Evolutionary conservation across 2,329 filamentous ascomycete genomes (phyloP), one percentile per base, ranked within the genome.

Genomic region (Colletotrichum tropicicola): DNA sequence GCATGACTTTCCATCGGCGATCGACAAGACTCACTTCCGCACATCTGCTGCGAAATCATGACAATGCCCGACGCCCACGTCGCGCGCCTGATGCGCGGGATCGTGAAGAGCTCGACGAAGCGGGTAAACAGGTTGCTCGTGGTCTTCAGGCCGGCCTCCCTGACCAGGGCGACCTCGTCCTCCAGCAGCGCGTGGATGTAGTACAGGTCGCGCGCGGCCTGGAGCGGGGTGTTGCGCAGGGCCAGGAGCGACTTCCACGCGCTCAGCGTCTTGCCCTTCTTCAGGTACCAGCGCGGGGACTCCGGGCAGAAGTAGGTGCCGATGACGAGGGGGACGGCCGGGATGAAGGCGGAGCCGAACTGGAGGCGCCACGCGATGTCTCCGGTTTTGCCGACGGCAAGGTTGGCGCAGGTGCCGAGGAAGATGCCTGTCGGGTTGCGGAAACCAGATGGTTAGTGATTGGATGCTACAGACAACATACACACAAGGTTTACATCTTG

Each of bases 11-110:
- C 30, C 30, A 8, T 35, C 30, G 2, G 4, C 12, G 10, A 35
- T 1, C 6, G 39, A n/a, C 4, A 17, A 6, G 23, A 70, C 71
- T 71, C 75, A 71, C 72, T 83, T 41, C 86, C 87, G 65, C 86
- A 88, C 79, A 90, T 84, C 71, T 90, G 87, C 70, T 90, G 87
- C 0, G 79, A 80, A 69, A 89, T 87, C 89, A 93, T 92, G 68
- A 92, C 89, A 1, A 86, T 86, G 67, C 86, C 87, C 0, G 89
- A 88, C 2, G 90, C 91, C 55, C 88, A 82, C 0, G 89, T 91
- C 0, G 91, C 91, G 41, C 87, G 82, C 5, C 87, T 79, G 7
- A 87, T 79, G 32, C 88, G 80, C 0, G 87, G 83, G 51, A 89
- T 82, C 1, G 84, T 87, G 68, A 89, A 87, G 1, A 87, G 76